Conservation (phyloP, 2,329 filamentous ascomycete species). For the Fusarium torulosum region DNA sequence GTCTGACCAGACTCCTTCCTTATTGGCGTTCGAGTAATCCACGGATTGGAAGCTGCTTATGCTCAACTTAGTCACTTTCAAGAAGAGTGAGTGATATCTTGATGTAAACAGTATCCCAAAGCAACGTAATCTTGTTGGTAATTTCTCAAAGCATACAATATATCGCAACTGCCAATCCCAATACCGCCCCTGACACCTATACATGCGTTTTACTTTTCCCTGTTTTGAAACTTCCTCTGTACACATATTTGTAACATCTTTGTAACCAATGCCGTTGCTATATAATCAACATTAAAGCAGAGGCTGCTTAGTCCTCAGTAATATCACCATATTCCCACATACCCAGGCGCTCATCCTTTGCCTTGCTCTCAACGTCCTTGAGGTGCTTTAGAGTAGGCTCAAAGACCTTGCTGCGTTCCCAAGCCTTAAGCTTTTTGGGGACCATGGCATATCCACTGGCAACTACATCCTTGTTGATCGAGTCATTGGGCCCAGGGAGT, state of each 20-base stretch:
- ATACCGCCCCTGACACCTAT: constrained; percentile 23
- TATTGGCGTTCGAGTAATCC: constrained; percentile 17
- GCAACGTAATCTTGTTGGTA: constrained; percentile 5
- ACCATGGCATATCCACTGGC: constrained; percentile 90
- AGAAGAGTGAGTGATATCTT: background rate
- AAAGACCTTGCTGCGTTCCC: constrained; percentile 81
- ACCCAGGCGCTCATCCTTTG: constrained; percentile 83
- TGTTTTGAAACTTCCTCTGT: constrained; percentile 13
- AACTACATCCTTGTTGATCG: constrained; percentile 90
- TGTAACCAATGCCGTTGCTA: constrained; percentile 25
- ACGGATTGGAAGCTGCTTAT: constrained; percentile 10
- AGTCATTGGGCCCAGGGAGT: constrained; percentile 73
- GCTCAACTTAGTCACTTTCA: constrained; percentile 25
- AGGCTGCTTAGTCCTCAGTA: constrained; percentile 79
- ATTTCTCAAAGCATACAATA: constrained; percentile 25
- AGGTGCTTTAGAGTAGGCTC: constrained; percentile 78
- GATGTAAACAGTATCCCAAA: constrained; percentile 2
- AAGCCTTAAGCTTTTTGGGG: constrained; percentile 88
- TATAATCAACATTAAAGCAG: constrained; percentile 9
- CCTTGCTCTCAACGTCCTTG: constrained; percentile 78
- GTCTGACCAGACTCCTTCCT: constrained; percentile 14
- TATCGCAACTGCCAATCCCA: constrained; percentile 8
- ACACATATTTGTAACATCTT: constrained; percentile 25
- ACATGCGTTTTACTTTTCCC: constrained; percentile 28
- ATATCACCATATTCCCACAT: constrained; percentile 99